Percentiles rank a stretch among this genome's conserved stretches.
phyloP scores from a whole-genome alignment of 108 stramenopile species.

The Conticribra weissflogii region DNA sequence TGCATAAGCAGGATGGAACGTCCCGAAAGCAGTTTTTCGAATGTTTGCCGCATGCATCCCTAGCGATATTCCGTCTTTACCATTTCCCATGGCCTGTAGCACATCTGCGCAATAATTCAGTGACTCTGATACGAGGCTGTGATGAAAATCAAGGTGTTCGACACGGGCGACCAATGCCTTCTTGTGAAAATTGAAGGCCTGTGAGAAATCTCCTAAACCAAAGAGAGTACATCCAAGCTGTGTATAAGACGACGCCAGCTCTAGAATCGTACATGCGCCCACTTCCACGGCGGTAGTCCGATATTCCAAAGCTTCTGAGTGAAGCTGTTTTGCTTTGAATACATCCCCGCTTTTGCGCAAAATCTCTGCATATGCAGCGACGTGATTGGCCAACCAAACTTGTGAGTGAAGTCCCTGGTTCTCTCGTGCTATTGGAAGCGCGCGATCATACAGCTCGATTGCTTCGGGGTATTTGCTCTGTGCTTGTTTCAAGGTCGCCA shows the following conservation, averaged over 20 bases:
- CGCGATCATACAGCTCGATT: slow-evolving; percentile 36
- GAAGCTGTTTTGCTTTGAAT: slow-evolving; percentile 19
- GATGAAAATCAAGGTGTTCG: slow-evolving; percentile 37
- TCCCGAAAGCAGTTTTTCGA: slow-evolving; percentile 35
- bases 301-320: slow-evolving; percentile 36
- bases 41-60: slow-evolving; percentile 41
- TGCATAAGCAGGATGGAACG: slow-evolving; percentile 45
- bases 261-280: slow-evolving; percentile 31
- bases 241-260: slow-evolving; percentile 38
- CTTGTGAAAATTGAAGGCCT: slow-evolving; percentile 31
- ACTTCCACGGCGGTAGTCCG: slow-evolving; percentile 30
- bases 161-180: slow-evolving; percentile 33
- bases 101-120: slow-evolving; percentile 49
- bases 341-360: slow-evolving; percentile 37
- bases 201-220: slow-evolving; percentile 19
- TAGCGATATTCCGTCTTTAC: slow-evolving; percentile 37
- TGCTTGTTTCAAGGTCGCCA: slow-evolving; percentile 36
- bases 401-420: slow-evolving; percentile 20
- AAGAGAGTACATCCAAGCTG: slow-evolving; percentile 39
- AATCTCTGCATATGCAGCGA: slow-evolving; percentile 39
- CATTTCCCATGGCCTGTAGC: slow-evolving; percentile 32
- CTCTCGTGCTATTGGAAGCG: slow-evolving; percentile 32
- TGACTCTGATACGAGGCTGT: slow-evolving; percentile 41
- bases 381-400: slow-evolving; percentile 43
- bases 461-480: slow-evolving; percentile 46